Percentiles rank a stretch among this genome's conserved stretches.
Evolutionary conservation across 2,329 filamentous ascomycete genomes (phyloP).

Genomic region (Pseudogymnoascus sp.): DNA sequence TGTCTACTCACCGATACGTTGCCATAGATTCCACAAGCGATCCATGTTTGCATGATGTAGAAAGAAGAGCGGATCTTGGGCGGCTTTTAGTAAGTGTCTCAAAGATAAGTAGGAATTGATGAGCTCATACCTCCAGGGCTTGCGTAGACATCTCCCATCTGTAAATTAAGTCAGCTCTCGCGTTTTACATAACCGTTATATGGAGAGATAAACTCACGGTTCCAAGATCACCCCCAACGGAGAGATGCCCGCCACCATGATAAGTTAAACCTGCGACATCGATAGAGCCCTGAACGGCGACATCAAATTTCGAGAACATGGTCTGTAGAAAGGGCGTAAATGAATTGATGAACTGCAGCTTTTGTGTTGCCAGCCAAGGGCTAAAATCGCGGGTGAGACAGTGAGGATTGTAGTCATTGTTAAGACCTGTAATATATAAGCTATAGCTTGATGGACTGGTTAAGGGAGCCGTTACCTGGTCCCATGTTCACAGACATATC

Average conservation of each 20-base stretch:
- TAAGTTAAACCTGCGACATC: constrained; percentile 20
- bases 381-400: constrained; percentile 31
- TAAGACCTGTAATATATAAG: constrained; percentile 1
- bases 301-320: constrained; percentile 26
- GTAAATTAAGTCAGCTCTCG: neutral
- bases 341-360: constrained; percentile 16
- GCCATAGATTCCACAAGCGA: constrained; percentile 30
- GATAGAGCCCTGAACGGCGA: constrained; percentile 24
- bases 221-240: constrained; percentile 29
- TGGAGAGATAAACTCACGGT: constrained; percentile 26
- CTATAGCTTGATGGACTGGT: neutral
- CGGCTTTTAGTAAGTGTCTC: constrained; percentile 3
- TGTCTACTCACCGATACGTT: constrained; percentile 24
- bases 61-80: constrained; percentile 35
- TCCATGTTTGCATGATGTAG: constrained; percentile 26
- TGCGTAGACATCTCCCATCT: neutral
- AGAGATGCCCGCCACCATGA: constrained; percentile 26
- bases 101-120: neutral
- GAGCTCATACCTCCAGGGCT: neutral
- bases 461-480: neutral
- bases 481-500: constrained; percentile 13
- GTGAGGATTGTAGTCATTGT: constrained; percentile 25
- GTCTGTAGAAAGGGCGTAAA: constrained; percentile 17
- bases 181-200: constrained; percentile 10
- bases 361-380: constrained; percentile 18